These are phyloP conservation scores for Rubia yunnanensis DNA, from an alignment of 257 asterid genomes.

Conservation along the genomic window DNA sequence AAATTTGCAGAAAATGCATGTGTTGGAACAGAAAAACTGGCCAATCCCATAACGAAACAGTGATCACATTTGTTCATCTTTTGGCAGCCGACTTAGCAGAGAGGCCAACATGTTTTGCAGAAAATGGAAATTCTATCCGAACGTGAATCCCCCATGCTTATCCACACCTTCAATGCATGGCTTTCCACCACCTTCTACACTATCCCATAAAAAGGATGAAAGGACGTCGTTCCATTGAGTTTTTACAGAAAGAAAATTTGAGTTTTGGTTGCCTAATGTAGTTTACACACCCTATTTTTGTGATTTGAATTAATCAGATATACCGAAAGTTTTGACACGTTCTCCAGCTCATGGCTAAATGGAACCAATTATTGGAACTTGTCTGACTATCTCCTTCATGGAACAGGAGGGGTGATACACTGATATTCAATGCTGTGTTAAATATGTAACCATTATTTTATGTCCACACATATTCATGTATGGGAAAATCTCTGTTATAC, in stretches of 20 bases:
- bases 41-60: not conserved
- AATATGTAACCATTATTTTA: no score
- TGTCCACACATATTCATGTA: no score
- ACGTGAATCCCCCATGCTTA: not conserved
- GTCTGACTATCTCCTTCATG: not conserved
- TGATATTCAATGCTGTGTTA: not conserved
- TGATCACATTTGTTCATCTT: not conserved
- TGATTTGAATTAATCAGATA: not conserved
- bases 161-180: not conserved
- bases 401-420: not conserved
- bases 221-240: no score
- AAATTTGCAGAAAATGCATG: slow-evolving; percentile 12
- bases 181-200: slow-evolving; percentile 3
- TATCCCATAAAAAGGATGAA: no score
- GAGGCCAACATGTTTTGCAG: not conserved
- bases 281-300: not conserved
- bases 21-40: not conserved
- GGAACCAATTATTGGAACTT: slow-evolving; percentile 20
- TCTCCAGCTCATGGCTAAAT: slow-evolving; percentile 1
- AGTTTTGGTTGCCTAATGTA: not conserved
- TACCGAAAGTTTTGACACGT: not conserved
- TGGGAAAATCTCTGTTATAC: no score
- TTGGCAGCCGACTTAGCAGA: not conserved
- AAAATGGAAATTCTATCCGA: not conserved
- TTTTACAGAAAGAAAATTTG: not conserved